Conservation (phyloP, 2,329 filamentous ascomycete species). For the Colletotrichum kahawae region DNA sequence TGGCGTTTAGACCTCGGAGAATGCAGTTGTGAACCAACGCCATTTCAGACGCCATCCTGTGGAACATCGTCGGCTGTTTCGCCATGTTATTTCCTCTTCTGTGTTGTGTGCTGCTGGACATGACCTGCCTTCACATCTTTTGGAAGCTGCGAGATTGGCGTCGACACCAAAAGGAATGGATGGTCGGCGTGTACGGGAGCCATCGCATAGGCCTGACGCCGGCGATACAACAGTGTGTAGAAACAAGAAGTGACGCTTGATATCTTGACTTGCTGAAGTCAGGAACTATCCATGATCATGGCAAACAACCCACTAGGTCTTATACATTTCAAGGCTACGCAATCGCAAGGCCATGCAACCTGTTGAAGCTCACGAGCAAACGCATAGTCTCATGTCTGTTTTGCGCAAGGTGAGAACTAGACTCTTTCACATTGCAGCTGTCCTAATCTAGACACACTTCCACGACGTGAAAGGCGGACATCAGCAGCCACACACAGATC, state of each 20-base stretch:
- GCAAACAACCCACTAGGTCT: neutral
- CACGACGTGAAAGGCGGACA: neutral
- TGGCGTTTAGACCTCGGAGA: slow-evolving; percentile 39
- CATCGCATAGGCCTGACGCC: neutral
- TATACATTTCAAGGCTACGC: neutral
- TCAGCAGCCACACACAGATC: neutral
- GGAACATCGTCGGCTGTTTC: neutral
- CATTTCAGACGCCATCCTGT: slow-evolving; percentile 28
- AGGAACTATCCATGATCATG: neutral
- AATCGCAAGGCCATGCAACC: neutral
- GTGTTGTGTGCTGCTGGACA: too few relatives aligned
- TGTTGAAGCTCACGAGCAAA: neutral
- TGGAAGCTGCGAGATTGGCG: neutral
- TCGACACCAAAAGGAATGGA: neutral
- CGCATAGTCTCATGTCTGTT: neutral
- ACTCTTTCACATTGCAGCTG: neutral
- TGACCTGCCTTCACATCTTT: neutral
- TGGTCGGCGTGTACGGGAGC: slow-evolving; percentile 11
- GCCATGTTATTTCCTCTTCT: neutral
- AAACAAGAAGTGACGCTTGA: neutral
- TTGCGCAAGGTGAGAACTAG: neutral
- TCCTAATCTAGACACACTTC: neutral
- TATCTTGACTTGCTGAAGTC: neutral
- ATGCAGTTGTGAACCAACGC: slow-evolving; percentile 38
- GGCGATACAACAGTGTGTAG: neutral